Percentiles rank a stretch among this genome's conserved stretches.
phyloP scores from a whole-genome alignment of 495 filamentous ascomycete species.

The Lophiotrema nucula region DNA sequence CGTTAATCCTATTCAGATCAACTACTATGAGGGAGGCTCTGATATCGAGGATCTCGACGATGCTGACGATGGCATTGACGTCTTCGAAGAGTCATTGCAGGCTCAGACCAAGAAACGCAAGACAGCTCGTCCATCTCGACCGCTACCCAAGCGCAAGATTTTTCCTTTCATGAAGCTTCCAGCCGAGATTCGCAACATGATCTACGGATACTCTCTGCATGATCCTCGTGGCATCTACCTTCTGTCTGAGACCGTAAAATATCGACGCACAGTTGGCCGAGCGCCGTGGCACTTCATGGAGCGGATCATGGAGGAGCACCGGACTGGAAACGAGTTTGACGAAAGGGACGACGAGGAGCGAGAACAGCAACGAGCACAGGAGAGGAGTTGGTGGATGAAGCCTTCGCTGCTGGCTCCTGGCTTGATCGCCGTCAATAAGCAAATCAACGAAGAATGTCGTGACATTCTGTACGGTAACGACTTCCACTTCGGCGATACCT shows the following conservation, averaged over 20 bases:
- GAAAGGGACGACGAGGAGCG: neutral
- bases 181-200: constrained; percentile 35
- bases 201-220: constrained; percentile 33
- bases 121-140: constrained; percentile 1
- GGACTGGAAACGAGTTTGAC: neutral
- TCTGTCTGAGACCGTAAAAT: constrained; percentile 17
- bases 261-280: constrained; percentile 33
- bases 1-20: too few relatives aligned
- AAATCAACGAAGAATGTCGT: constrained; percentile 34
- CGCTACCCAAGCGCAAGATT: constrained; percentile 25
- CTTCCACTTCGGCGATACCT: constrained; percentile 34
- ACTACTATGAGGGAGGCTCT: constrained; percentile 28
- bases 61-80: too few relatives aligned
- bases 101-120: too few relatives aligned
- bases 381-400: neutral
- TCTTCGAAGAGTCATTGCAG: too few relatives aligned
- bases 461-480: constrained; percentile 34
- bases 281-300: neutral
- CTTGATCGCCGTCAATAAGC: constrained; percentile 36
- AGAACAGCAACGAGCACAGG: neutral
- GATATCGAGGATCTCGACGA: constrained; percentile 15
- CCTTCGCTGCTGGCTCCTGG: constrained; percentile 23
- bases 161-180: constrained; percentile 38
- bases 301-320: neutral
- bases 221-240: constrained; percentile 29